These are phyloP conservation scores for Cymbopogon citratus DNA, from an alignment of 176 grass and related monocot species.

Conservation along the genomic window DNA sequence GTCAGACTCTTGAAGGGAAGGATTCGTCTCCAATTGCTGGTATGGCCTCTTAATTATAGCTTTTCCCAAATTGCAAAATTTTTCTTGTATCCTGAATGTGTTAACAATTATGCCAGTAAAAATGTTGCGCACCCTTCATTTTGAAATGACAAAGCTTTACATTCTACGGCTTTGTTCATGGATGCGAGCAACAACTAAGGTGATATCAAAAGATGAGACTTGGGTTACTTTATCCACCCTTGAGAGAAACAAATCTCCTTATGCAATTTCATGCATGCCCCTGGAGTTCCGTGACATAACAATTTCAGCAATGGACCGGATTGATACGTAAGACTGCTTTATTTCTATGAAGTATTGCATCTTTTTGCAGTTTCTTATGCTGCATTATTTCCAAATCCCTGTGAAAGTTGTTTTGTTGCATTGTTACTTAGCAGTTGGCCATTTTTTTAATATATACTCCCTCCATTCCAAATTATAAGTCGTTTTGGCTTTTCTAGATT, in stretches of 20 bases:
- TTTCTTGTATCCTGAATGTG: constrained; percentile 23
- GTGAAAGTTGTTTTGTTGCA: not conserved
- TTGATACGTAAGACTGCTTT: constrained; percentile 67
- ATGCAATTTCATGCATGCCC: constrained; percentile 95
- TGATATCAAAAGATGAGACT: constrained; percentile 74
- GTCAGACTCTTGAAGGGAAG: constrained; percentile 83
- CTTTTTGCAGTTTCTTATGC: constrained; percentile 8
- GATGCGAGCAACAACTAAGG: constrained; percentile 82
- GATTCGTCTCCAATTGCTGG: constrained; percentile 91
- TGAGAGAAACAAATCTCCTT: constrained; percentile 85
- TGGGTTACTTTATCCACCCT: constrained; percentile 87
- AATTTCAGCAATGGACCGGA: constrained; percentile 83
- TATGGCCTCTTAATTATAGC: constrained; percentile 20
- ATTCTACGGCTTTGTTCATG: constrained; percentile 89
- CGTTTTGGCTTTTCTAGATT: not conserved
- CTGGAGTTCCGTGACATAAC: constrained; percentile 70
- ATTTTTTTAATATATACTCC: not conserved
- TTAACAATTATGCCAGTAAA: constrained; percentile 63
- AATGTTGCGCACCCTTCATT: constrained; percentile 70
- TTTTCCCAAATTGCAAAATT: constrained; percentile 15
- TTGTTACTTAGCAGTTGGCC: not conserved
- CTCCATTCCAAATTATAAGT: not conserved
- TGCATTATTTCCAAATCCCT: constrained; percentile 2
- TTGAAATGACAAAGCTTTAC: constrained; percentile 94
- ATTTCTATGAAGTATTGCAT: constrained; percentile 11